Evolutionary conservation across 208 protist species (phyloP), one percentile per base, ranked within the genome.

Genomic region (Crithidia mellificae): DNA sequence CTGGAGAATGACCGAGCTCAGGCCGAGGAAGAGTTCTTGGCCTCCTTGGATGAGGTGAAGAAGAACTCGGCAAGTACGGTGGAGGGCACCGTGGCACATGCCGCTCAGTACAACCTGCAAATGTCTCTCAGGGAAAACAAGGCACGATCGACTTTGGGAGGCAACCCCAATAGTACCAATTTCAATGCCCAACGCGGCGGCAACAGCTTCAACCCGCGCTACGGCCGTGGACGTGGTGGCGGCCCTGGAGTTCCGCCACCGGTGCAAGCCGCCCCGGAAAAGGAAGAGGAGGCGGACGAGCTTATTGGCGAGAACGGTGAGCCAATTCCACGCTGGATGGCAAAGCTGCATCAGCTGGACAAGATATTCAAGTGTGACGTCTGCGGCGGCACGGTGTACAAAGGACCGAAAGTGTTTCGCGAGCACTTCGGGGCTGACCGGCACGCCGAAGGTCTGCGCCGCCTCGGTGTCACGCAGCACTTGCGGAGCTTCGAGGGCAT

Each of bases 371-470:
- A 78, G 46, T 96, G 91, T 43, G 91, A 94, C 38, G 85, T 96
- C 6, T 96, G 91, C 67, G 91, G 91, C 50, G 88, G 88, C n/a
- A 90, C 85, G 11, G 77, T 96, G 6, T 96, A 93, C 74, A 76
- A 89, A 22, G 91, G 91, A 0, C 91, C 88, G 22, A 92, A 93
- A 59, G 71, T 84, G n/a, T 96, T 93, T 47, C 83, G 80, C 46
- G 86, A 93, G 59, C 91, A 96, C 76, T 96, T 96, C 69, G 87
- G 83, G 0, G 78, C 77, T 8, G 87, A 96, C 58, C 83, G 88
- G 0, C 91, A 96, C 66, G 77, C 85, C 15, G 86, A 92, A 58
- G 91, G 91, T 30, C 80, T 96, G 34, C 85, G 88, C 19, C 79
- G 83, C 1, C 66, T 96, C 17, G 86, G 88, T 29, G 83, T 96